Conservation (phyloP, 73 alveolate species). For the Durusdinium trenchii region DNA sequence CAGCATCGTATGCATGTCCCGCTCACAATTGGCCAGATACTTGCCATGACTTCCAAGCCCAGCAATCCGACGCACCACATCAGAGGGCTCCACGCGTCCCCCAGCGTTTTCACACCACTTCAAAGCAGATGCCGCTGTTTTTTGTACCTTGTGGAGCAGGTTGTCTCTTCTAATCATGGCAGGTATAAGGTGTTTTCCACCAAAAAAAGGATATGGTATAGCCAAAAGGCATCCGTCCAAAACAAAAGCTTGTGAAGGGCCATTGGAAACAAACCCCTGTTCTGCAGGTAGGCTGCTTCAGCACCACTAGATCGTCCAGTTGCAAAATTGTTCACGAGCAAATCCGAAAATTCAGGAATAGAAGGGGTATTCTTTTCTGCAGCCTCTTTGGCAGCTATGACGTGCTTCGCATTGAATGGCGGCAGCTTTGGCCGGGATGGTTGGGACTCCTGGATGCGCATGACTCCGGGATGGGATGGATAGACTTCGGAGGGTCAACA, state of each 20-base stretch:
- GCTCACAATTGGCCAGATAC: neutral
- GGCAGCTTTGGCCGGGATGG: neutral
- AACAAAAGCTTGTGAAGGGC: no score
- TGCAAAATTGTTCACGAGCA: neutral
- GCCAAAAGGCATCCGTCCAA: no score
- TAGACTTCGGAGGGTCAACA: no score
- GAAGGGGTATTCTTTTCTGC: neutral
- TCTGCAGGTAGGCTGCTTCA: neutral
- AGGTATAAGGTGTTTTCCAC: no score
- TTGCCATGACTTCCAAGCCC: neutral
- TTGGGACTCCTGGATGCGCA: neutral
- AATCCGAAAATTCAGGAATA: neutral
- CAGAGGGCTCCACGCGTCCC: neutral
- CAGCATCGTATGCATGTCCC: conserved; percentile 7
- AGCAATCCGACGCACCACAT: neutral
- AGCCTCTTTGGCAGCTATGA: neutral
- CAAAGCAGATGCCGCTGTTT: neutral
- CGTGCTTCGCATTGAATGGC: neutral
- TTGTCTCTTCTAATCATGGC: no score
- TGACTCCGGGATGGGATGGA: no score
- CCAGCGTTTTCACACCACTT: conserved; percentile 21
- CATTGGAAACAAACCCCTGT: no score
- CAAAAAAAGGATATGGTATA: no score
- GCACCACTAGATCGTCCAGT: neutral
- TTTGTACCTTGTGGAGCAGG: neutral